These are phyloP conservation scores for Cladobotryum mycophilum DNA, from an alignment of 2,329 filamentous ascomycete genomes.

Conservation along the genomic window DNA sequence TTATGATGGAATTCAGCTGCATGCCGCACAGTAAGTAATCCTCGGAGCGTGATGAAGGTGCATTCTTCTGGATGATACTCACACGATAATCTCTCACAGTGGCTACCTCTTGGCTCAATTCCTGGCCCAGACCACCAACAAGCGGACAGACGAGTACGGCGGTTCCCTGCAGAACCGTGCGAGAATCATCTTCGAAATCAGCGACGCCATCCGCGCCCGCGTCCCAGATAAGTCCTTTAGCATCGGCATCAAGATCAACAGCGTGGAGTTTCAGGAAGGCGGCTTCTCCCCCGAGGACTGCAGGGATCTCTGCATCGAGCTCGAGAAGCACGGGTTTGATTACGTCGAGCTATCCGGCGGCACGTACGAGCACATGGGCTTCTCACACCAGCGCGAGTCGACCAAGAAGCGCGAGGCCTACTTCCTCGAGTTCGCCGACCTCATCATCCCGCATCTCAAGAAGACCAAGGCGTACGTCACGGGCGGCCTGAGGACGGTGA, in stretches of 20 bases:
- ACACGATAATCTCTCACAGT: constrained; percentile 12
- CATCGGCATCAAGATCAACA: constrained; percentile 52
- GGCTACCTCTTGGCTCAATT: constrained; percentile 51
- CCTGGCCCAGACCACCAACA: constrained; percentile 43
- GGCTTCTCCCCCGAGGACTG: constrained; percentile 48
- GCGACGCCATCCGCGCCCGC: constrained; percentile 26
- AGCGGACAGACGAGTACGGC: constrained; percentile 47
- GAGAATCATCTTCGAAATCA: constrained; percentile 41
- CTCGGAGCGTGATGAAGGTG: too few species aligned
- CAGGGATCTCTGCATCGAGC: constrained; percentile 37
- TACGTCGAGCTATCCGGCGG: constrained; percentile 57
- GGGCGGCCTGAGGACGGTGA: constrained; percentile 49
- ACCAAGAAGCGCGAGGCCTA: constrained; percentile 52
- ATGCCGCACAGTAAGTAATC: constrained; percentile 39
- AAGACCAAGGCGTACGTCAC: constrained; percentile 54
- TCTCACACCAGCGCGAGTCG: constrained; percentile 45
- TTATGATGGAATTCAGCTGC: constrained; percentile 47
- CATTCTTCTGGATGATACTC: not conserved
- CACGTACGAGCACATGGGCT: constrained; percentile 50
- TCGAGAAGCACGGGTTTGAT: constrained; percentile 46
- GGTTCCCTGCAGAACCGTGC: constrained; percentile 37
- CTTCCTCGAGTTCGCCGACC: constrained; percentile 55
- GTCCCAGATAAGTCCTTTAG: constrained; percentile 30
- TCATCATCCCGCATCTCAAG: constrained; percentile 36
- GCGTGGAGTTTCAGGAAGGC: constrained; percentile 48